Conservation (phyloP, 805 yeast species). For the Candida piceae region DNA sequence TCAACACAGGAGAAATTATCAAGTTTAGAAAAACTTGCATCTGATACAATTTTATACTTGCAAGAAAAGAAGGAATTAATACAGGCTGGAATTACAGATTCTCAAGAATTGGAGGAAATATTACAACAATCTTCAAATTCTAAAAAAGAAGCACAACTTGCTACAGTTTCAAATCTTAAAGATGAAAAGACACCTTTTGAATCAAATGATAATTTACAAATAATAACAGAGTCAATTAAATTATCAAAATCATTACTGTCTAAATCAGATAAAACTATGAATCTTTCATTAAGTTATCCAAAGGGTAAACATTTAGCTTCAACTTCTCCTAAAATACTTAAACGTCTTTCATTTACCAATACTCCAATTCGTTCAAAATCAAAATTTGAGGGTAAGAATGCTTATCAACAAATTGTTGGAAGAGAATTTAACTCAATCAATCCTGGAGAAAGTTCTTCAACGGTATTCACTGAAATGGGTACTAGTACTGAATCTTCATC, state of each 20-base stretch:
- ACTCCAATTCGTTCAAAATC: background rate
- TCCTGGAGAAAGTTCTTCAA: no score
- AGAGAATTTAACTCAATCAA: no score
- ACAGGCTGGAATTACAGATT: slow-evolving; percentile 9
- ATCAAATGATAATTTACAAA: no score
- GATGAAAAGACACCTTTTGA: background rate
- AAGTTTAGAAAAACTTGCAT: slow-evolving; percentile 4
- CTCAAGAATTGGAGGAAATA: background rate
- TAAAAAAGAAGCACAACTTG: background rate
- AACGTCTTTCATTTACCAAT: background rate
- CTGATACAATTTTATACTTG: slow-evolving; percentile 5
- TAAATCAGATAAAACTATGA: no score
- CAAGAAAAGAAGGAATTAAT: slow-evolving; percentile 4
- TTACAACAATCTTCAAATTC: background rate
- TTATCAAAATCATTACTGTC: no score
- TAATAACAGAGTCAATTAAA: background rate
- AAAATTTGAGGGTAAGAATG: no score
- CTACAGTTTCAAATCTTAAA: background rate
- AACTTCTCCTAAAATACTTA: background rate
- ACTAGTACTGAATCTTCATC: background rate
- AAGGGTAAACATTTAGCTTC: no score
- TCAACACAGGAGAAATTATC: slow-evolving; percentile 8
- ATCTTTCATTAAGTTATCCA: no score
- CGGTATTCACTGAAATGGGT: no score
- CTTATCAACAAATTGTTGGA: no score